Conservation (phyloP, 1,284 basidiomycete species). For the Malassezia vespertilionis region DNA sequence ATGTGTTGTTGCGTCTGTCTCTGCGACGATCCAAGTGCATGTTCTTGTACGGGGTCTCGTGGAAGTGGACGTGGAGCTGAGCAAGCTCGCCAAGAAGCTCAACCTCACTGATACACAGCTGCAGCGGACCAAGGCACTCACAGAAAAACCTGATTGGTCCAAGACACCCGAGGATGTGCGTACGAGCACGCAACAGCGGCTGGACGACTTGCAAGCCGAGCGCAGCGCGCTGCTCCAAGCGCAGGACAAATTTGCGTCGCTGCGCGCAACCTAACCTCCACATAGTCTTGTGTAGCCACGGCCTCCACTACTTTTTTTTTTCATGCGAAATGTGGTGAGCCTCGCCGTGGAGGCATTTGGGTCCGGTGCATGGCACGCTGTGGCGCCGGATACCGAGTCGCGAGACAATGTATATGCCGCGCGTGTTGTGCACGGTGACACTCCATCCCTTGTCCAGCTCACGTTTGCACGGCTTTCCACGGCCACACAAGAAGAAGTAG, state of each 20-base stretch:
- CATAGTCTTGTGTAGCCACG: neutral
- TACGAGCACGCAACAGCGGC: slow-evolving; percentile 26
- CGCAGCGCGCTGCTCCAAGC: slow-evolving; percentile 28
- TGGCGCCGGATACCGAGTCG: slow-evolving; percentile 8
- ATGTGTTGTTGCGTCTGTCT: slow-evolving; percentile 63
- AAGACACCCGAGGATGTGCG: slow-evolving; percentile 39
- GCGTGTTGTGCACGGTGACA: neutral
- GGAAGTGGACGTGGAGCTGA: slow-evolving; percentile 38
- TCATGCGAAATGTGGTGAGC: slow-evolving; percentile 13
- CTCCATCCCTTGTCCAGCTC: slow-evolving; percentile 1
- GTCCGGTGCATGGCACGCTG: slow-evolving; percentile 8
- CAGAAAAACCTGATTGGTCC: slow-evolving; percentile 35
- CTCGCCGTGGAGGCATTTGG: slow-evolving; percentile 6
- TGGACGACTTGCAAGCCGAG: slow-evolving; percentile 30
- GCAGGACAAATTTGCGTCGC: slow-evolving; percentile 36
- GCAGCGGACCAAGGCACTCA: slow-evolving; percentile 27
- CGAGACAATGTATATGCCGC: slow-evolving; percentile 3
- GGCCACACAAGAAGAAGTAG: slow-evolving; percentile 1
- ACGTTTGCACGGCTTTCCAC: slow-evolving; percentile 2
- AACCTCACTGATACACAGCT: slow-evolving; percentile 31
- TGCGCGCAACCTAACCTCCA: slow-evolving; percentile 11
- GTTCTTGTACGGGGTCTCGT: slow-evolving; percentile 37
- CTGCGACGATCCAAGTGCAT: slow-evolving; percentile 29
- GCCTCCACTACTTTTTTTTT: neutral
- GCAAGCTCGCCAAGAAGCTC: slow-evolving; percentile 41